Base-by-base conservation (phyloP, 1,284 basidiomycete species). In the Pisolithus thermaeus region DNA sequence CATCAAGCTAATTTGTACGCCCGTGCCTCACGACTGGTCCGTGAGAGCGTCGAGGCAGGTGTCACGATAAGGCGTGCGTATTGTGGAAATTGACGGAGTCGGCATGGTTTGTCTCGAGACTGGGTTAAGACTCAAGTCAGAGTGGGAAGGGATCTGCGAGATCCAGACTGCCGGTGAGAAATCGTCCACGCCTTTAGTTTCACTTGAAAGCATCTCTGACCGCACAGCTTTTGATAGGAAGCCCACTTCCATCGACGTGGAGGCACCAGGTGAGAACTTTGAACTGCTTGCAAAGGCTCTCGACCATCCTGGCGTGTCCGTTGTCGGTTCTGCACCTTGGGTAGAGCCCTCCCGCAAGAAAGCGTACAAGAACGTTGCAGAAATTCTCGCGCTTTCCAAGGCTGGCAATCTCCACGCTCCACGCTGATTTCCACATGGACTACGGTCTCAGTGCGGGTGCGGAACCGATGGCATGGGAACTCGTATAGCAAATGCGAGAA, bases 401-500 rank as follows among this genome's bases (percentile, higher is more conserved):
- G 60, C 62, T 30, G 58, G 67, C 48, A 54, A 59, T 22, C 64
- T 77, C 12, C 74, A 79, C n/a, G n/a, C n/a, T n/a, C n/a, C n/a
- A 25, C 58, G 72, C 74, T 47, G 81, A 84, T 62, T 84, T 84
- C 61, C 82, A 86, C 62, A 73, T 84, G 28, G 81, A 84, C 66
- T 84, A 81, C 66, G 83, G 79, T 65, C 70, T 84, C 51, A 74
- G 82, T 59, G 64, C 70, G 8, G 59, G 63, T 20, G 63, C 71
- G 40, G 73, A 77, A 53, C 80, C 80, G 18, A 73, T 84, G 52
- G 75, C 83, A 18, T 77, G 77, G 70, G 71, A 76, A 59, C 72
- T 82, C 38, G 72, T 84, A 32, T 59, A 63, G 12, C 61, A 71
- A 50, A 66, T 76, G 38, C 63, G 61, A 49, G 58, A 53, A 36